phyloP scores from a whole-genome alignment of 2,329 filamentous ascomycete genomes.

The Colletotrichum incanum region DNA sequence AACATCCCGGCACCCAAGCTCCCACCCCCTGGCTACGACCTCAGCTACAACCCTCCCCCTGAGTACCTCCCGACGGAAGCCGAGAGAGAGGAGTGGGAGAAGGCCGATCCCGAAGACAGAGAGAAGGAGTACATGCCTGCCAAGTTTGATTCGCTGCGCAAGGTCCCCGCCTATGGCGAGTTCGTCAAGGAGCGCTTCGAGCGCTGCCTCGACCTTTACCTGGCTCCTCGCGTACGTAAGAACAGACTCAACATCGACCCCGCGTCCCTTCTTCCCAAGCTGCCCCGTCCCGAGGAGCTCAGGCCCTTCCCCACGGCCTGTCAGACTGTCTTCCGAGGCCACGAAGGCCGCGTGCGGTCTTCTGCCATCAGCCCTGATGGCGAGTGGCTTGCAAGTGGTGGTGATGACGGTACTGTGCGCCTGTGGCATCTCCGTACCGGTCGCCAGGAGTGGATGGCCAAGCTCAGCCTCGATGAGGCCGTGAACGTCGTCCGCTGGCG shows the following conservation, averaged over 20 bases:
- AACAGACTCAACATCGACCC: conserved; percentile 98
- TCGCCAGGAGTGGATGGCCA: conserved; percentile 88
- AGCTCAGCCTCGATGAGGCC: conserved; percentile 82
- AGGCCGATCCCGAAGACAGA: conserved; percentile 89
- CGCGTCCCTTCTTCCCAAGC: conserved; percentile 89
- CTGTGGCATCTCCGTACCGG: conserved; percentile 92
- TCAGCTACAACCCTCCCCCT: conserved; percentile 95
- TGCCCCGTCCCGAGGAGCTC: conserved; percentile 93
- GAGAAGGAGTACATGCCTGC: conserved; percentile 90
- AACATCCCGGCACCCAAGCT: conserved; percentile 95
- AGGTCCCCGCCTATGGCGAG: conserved; percentile 89
- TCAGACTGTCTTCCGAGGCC: conserved; percentile 88
- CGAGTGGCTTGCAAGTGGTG: conserved; percentile 89
- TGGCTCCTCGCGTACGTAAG: conserved; percentile 91
- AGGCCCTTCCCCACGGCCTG: conserved; percentile 95
- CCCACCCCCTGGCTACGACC: conserved; percentile 92
- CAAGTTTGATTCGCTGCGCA: conserved; percentile 86
- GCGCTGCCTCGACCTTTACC: conserved; percentile 93
- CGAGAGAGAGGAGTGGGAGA: conserved; percentile 89
- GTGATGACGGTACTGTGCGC: conserved; percentile 92
- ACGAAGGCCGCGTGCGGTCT: conserved; percentile 89
- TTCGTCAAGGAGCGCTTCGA: conserved; percentile 98
- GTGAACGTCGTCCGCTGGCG: conserved; percentile 93
- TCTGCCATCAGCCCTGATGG: conserved; percentile 89
- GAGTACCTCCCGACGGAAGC: conserved; percentile 92